A percentile compares a stretch with the other conserved stretches of the same genome.
Evolutionary conservation across 768 basidiomycete species (phyloP).

Genomic region (Gloeopeniophorella convolvens): DNA sequence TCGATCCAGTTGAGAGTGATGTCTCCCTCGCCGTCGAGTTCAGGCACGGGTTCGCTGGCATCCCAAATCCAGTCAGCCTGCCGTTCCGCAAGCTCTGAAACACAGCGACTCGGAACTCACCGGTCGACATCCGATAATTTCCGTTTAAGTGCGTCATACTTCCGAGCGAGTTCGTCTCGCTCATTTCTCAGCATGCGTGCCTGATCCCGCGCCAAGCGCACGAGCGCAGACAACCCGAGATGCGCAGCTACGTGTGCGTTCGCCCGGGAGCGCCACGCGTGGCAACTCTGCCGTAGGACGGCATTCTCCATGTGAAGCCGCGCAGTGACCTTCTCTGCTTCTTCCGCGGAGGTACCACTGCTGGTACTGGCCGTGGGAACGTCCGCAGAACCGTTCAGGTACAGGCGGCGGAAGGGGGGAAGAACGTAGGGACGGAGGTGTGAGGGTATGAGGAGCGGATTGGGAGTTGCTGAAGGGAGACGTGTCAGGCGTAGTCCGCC

Average conservation of each 20-base stretch:
- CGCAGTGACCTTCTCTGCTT: not conserved
- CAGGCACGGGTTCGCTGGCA: not conserved
- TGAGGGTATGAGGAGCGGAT: constrained; percentile 10
- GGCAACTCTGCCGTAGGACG: constrained; percentile 4
- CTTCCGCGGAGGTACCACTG: not conserved
- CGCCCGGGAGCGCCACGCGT: constrained; percentile 16
- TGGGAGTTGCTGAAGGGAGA: constrained; percentile 1
- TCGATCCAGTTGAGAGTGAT: not conserved
- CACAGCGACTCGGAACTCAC: constrained; percentile 6
- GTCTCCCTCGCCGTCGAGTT: not conserved
- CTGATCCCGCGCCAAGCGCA: constrained; percentile 6
- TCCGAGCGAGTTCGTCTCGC: constrained; percentile 11
- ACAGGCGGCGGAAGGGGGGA: constrained; percentile 18
- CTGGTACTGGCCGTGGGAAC: not conserved
- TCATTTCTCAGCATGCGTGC: constrained; percentile 5
- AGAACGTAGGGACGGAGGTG: constrained; percentile 16
- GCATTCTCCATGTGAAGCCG: constrained; percentile 16
- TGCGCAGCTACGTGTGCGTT: constrained; percentile 11
- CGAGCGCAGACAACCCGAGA: not conserved
- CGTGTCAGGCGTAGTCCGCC: not conserved
- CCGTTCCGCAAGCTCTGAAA: not conserved
- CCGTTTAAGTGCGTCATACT: constrained; percentile 16
- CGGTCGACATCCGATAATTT: constrained; percentile 17
- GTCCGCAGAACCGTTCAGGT: constrained; percentile 1
- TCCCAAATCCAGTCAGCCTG: not conserved